Percentiles rank a stretch among this genome's conserved stretches.
Evolutionary conservation across 805 yeast species (phyloP).

Genomic region (Candida silvicultrix): DNA sequence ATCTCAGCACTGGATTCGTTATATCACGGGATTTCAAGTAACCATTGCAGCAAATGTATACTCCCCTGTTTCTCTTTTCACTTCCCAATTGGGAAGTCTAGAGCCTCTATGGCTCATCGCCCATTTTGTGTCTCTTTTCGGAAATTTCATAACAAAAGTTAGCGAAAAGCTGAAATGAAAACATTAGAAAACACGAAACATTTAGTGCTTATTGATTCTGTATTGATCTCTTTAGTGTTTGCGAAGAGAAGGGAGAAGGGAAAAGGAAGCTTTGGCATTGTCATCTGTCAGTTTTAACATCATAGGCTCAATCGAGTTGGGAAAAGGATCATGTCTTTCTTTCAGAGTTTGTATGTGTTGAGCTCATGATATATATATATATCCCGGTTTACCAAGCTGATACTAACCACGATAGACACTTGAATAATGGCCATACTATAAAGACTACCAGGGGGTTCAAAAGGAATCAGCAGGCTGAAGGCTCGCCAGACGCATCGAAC

Average conservation of each 20-base stretch:
- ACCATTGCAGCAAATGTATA: not conserved
- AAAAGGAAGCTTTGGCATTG: too few relatives aligned
- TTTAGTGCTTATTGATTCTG: too few relatives aligned
- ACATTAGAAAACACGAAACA: conserved; percentile 1
- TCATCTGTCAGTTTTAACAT: too few relatives aligned
- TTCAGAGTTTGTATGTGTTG: conserved; percentile 24
- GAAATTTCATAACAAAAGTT: conserved; percentile 11
- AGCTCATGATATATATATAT: too few relatives aligned
- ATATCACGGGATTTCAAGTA: not conserved
- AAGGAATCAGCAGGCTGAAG: conserved; percentile 19
- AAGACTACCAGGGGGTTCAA: conserved; percentile 41
- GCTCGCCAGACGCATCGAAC: conserved; percentile 1
- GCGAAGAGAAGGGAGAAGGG: too few relatives aligned
- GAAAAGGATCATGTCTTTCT: conserved; percentile 19
- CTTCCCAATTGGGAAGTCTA: not conserved
- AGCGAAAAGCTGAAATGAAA: conserved; percentile 1
- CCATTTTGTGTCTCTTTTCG: conserved; percentile 3
- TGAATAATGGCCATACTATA: conserved; percentile 41
- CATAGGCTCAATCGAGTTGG: too few relatives aligned
- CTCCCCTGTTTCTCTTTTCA: not conserved
- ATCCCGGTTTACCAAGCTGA: too few relatives aligned
- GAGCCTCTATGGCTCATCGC: not conserved
- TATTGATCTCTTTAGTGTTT: too few relatives aligned
- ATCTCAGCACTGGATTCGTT: not conserved
- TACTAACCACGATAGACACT: conserved; percentile 24